phyloP scores from a whole-genome alignment of 768 basidiomycete species.

The Russula sp. region DNA sequence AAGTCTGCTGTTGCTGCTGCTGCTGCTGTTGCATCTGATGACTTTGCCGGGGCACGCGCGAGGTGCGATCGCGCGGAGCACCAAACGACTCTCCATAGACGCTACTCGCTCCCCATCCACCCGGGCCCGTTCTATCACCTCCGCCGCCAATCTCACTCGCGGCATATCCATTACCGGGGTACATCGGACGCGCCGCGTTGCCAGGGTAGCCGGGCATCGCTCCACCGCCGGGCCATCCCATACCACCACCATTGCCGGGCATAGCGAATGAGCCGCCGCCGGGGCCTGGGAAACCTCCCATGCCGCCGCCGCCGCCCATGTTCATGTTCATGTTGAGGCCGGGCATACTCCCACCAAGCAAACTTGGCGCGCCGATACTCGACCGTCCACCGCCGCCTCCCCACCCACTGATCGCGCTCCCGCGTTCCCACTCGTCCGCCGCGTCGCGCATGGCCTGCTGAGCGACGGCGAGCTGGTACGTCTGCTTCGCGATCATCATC shows the following conservation, averaged over 20 bases:
- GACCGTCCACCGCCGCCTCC: constrained; percentile 27
- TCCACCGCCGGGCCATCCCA: constrained; percentile 34
- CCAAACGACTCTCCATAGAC: constrained; percentile 53
- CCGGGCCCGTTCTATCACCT: neutral
- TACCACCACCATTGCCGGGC: constrained; percentile 27
- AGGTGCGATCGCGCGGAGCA: constrained; percentile 25
- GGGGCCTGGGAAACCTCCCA: constrained; percentile 5
- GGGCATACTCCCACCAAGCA: constrained; percentile 32
- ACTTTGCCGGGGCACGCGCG: constrained; percentile 19
- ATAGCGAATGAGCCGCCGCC: constrained; percentile 14
- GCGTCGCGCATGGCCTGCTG: constrained; percentile 86
- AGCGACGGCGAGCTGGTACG: constrained; percentile 84
- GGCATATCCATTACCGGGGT: constrained; percentile 61
- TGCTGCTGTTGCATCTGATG: constrained; percentile 5
- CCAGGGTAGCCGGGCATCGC: constrained; percentile 45
- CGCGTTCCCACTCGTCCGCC: constrained; percentile 88
- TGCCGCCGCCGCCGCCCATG: constrained; percentile 12
- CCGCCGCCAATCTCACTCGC: constrained; percentile 33
- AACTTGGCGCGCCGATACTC: constrained; percentile 25
- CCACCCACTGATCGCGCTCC: constrained; percentile 40
- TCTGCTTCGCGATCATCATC: constrained; percentile 80
- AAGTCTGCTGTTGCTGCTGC: constrained; percentile 5
- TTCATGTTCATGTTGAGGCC: constrained; percentile 22
- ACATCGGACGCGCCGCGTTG: constrained; percentile 43
- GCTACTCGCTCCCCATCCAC: constrained; percentile 47